Evolutionary conservation across 2,329 filamentous ascomycete species (phyloP).

Genomic region (Pestalotiopsis sp.): DNA sequence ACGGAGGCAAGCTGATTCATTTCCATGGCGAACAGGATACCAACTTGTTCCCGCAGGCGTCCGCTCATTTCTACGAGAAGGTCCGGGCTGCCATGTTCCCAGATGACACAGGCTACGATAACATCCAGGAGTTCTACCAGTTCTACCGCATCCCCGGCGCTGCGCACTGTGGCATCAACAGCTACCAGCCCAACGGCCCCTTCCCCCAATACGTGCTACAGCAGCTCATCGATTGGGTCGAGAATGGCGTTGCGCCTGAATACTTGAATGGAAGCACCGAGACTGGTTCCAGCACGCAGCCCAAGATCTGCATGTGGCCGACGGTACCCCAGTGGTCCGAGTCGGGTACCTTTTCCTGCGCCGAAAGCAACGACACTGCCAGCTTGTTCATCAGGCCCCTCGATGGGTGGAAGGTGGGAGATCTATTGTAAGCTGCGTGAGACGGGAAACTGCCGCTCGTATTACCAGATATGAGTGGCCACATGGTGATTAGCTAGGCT

Average conservation of each 20-base stretch:
- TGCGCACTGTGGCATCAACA: constrained; percentile 51
- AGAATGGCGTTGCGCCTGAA: constrained; percentile 50
- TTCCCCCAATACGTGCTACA: constrained; percentile 65
- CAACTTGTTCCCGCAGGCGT: constrained; percentile 54
- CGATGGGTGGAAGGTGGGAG: too few species aligned
- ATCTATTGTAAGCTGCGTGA: too few species aligned
- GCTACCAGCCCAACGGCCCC: constrained; percentile 42
- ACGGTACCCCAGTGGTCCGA: too few species aligned
- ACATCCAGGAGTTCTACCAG: constrained; percentile 53
- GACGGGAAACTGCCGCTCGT: too few species aligned
- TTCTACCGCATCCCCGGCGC: constrained; percentile 58
- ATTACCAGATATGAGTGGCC: too few species aligned
- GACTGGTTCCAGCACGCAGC: too few species aligned
- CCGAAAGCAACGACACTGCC: too few species aligned
- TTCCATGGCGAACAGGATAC: constrained; percentile 61
- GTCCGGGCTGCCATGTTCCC: constrained; percentile 55
- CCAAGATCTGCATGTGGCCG: too few species aligned
- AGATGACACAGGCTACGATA: constrained; percentile 37
- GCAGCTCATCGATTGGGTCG: constrained; percentile 70
- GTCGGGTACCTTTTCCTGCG: too few species aligned
- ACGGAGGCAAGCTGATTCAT: constrained; percentile 59
- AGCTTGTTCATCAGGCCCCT: too few species aligned
- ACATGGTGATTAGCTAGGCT: too few species aligned
- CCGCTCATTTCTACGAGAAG: constrained; percentile 57
- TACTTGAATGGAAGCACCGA: constrained; percentile 33